Percentiles rank a stretch among this genome's conserved stretches.
Evolutionary conservation across 139 green algal genomes (phyloP).

Genomic region (Chlorella sp.): DNA sequence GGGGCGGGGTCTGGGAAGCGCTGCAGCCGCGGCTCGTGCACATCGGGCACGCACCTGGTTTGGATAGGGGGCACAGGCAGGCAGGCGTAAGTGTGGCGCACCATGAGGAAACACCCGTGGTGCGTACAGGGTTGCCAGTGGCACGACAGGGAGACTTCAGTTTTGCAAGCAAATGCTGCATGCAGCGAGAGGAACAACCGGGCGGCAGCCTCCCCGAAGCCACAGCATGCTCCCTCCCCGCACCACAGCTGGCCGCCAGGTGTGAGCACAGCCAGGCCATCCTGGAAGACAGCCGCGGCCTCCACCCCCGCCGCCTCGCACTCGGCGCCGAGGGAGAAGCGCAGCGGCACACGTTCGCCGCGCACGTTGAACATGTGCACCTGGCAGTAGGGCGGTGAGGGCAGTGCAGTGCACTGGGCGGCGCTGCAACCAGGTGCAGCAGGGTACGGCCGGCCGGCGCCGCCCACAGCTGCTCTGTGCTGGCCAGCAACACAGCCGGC

Average conservation of each 20-base stretch:
- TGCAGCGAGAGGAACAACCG: too few relatives aligned
- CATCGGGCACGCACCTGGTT: conserved; percentile 67
- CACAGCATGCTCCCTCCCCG: neutral
- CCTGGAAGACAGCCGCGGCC: conserved; percentile 52
- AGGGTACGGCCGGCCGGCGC: neutral
- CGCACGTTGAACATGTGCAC: conserved; percentile 62
- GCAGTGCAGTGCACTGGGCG: too few relatives aligned
- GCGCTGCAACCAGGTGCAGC: too few relatives aligned
- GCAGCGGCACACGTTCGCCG: conserved; percentile 49
- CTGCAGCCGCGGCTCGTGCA: conserved; percentile 60
- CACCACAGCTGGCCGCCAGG: conserved; percentile 50
- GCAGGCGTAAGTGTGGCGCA: neutral
- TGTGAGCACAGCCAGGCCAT: conserved; percentile 75
- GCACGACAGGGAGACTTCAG: neutral
- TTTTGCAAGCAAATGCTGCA: neutral
- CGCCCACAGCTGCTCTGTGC: too few relatives aligned
- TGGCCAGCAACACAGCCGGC: too few relatives aligned
- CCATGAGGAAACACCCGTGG: too few relatives aligned
- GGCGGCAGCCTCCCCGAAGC: too few relatives aligned
- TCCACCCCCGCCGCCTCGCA: conserved; percentile 64
- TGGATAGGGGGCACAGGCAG: neutral
- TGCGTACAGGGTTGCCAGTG: too few relatives aligned
- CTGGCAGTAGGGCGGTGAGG: conserved; percentile 22
- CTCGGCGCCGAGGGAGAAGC: conserved; percentile 73
- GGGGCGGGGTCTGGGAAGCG: conserved; percentile 46